These are phyloP conservation scores for Ceratocystis albifundus DNA, from an alignment of 2,329 filamentous ascomycete genomes.

Conservation along the genomic window DNA sequence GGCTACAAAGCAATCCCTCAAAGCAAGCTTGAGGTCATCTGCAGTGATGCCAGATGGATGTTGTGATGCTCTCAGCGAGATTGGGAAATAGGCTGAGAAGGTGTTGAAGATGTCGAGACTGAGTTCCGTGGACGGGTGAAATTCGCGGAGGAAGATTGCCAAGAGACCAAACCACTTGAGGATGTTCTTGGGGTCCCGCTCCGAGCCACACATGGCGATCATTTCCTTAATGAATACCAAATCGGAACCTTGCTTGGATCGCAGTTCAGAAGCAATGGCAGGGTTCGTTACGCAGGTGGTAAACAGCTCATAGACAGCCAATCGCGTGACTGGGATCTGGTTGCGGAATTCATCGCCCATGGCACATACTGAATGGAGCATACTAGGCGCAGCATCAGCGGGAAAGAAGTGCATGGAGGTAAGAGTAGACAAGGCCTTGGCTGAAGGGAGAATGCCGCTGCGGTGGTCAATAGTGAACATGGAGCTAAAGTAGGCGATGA, in stretches of 20 bases:
- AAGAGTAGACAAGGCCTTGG: slow-evolving; percentile 42
- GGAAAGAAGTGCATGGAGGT: slow-evolving; percentile 42
- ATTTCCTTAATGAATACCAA: slow-evolving; percentile 40
- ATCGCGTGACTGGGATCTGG: slow-evolving; percentile 41
- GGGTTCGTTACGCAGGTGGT: slow-evolving; percentile 35
- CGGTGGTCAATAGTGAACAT: slow-evolving; percentile 50
- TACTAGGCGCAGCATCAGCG: slow-evolving; percentile 37
- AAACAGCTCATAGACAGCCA: slow-evolving; percentile 42
- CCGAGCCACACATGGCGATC: slow-evolving; percentile 41
- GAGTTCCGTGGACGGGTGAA: slow-evolving; percentile 36
- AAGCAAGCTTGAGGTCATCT: slow-evolving; percentile 43
- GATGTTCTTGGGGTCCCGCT: slow-evolving; percentile 47
- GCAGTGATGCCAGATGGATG: slow-evolving; percentile 42
- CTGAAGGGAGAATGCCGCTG: slow-evolving; percentile 45
- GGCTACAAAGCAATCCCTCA: slow-evolving; percentile 45
- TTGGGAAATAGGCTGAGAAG: slow-evolving; percentile 51
- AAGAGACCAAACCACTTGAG: slow-evolving; percentile 47
- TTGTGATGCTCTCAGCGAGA: slow-evolving; percentile 43
- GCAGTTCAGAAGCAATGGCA: slow-evolving; percentile 35
- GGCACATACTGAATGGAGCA: slow-evolving; percentile 40
- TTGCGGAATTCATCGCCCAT: slow-evolving; percentile 47
- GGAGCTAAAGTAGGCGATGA: slow-evolving; percentile 45
- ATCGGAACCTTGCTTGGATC: slow-evolving; percentile 32
- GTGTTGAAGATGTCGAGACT: slow-evolving; percentile 41
- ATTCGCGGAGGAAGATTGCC: slow-evolving; percentile 36